Evolutionary conservation across 2,329 filamentous ascomycete species (phyloP).

Genomic region (Fonsecaea pedrosoi): DNA sequence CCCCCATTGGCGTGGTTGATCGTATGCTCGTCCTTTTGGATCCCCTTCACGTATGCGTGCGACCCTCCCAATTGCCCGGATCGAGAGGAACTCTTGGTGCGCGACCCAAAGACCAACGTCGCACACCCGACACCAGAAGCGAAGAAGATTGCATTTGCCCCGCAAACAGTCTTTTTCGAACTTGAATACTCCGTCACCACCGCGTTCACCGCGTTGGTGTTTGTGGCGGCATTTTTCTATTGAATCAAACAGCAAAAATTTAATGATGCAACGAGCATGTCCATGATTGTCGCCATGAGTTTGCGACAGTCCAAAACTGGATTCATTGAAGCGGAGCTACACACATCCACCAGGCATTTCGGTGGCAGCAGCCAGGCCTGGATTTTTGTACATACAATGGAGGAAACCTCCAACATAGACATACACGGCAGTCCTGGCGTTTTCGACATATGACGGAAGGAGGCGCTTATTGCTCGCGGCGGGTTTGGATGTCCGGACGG

Average conservation of each 20-base stretch:
- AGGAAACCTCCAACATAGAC: not conserved
- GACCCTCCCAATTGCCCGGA: constrained; percentile 65
- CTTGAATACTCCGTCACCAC: constrained; percentile 61
- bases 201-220: constrained; percentile 50
- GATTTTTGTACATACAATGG: not conserved
- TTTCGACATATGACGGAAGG: not conserved
- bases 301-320: constrained; percentile 9
- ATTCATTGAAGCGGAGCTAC: not conserved
- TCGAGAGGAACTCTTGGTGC: constrained; percentile 62
- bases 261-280: constrained; percentile 25
- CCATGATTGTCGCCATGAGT: constrained; percentile 16
- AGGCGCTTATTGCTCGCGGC: not conserved
- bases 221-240: constrained; percentile 27
- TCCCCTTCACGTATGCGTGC: constrained; percentile 66
- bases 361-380: not conserved
- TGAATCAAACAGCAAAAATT: constrained; percentile 9
- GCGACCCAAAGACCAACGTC: constrained; percentile 60
- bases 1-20: constrained; percentile 65
- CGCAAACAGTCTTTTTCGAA: constrained; percentile 64
- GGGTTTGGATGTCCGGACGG: not conserved
- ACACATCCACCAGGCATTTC: constrained; percentile 1
- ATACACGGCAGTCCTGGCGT: constrained; percentile 9
- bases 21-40: constrained; percentile 63
- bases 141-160: constrained; percentile 63
- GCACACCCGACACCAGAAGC: constrained; percentile 54